Conservation (phyloP, 805 yeast species). For the Wickerhamiella slavikovae region DNA sequence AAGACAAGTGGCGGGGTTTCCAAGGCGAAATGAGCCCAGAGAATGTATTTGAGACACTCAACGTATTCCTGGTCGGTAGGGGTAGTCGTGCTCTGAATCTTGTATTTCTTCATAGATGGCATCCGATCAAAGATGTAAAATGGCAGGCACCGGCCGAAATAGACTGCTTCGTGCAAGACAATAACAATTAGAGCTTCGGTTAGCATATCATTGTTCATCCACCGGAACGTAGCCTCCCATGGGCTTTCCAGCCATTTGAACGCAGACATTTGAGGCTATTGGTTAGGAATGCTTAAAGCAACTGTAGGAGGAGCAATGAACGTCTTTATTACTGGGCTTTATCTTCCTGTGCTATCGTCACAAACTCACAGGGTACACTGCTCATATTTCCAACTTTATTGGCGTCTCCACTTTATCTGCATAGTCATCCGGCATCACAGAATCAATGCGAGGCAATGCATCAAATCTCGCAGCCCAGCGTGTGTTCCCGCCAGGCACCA, state of each 20-base stretch:
- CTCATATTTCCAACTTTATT: no score
- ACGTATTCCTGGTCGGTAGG: slow-evolving; percentile 74
- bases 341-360: no score
- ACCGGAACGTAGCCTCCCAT: slow-evolving; percentile 83
- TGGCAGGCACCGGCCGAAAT: slow-evolving; percentile 82
- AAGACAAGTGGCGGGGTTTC: slow-evolving; percentile 96
- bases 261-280: no score
- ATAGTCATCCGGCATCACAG: no score
- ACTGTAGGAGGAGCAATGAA: no score
- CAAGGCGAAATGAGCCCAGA: slow-evolving; percentile 71
- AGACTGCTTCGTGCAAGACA: slow-evolving; percentile 64
- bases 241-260: slow-evolving; percentile 38
- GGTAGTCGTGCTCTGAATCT: slow-evolving; percentile 69
- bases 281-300: no score
- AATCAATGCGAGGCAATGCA: no score
- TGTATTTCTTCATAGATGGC: slow-evolving; percentile 69
- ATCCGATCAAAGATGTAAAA: slow-evolving; percentile 77
- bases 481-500: no score
- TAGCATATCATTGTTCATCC: slow-evolving; percentile 66
- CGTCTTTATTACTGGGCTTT: no score
- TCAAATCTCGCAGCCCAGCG: no score
- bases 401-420: no score
- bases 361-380: no score
- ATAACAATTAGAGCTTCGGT: slow-evolving; percentile 85
- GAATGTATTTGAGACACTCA: slow-evolving; percentile 74